Base-by-base conservation (phyloP, 192 early-diverging fungal species). In the Dissophora globulifera region DNA sequence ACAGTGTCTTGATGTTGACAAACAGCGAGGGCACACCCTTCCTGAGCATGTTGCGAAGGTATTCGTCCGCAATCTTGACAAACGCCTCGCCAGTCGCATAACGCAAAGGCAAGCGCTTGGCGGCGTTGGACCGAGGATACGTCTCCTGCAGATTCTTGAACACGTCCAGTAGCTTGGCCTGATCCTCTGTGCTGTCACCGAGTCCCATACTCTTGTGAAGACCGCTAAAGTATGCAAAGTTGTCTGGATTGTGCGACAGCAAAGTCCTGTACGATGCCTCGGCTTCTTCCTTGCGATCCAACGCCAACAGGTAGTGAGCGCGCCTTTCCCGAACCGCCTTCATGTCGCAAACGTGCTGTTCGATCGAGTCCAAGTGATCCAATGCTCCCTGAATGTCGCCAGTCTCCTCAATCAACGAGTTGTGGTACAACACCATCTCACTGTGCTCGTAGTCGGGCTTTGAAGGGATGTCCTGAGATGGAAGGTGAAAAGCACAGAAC, bases 1-100 rank as follows among this genome's bases (percentile, higher is more conserved):
- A 95, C 15, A 94, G 82, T 17, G 82, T 83, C 80, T 93, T 93
- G 61, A 96, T 69, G 67, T 86, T 90, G 45, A 88, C 87, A 67
- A 99, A 98, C 40, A 97, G 78, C 2, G 97, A 99, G 7, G 96
- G 96, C 17, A 99, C 94, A 35, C 96, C 95, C 81, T 96, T 96
- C 63, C 91, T 87, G 66, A 99, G 87, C 41, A 88, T 87, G 26
- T 78, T 82, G 45, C 89, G 87, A 22, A 94, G 79, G 57, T 93
- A 90, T 23, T 69, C 76, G 49, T 93, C 92, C 16, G 88, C 85
- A 49, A 87, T 78, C 19, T 58, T 72, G 26, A 69, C 81, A 79
- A 94, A 94, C 26, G 71, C 78, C 16, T 87, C 88, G 19, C 76
- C 96, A 20, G 80, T 79, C 40, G 90, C 88, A 68, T 89, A 93